Evolutionary conservation across 257 asterid genomes (phyloP).

Genomic region (Voacanga thouarsii): DNA sequence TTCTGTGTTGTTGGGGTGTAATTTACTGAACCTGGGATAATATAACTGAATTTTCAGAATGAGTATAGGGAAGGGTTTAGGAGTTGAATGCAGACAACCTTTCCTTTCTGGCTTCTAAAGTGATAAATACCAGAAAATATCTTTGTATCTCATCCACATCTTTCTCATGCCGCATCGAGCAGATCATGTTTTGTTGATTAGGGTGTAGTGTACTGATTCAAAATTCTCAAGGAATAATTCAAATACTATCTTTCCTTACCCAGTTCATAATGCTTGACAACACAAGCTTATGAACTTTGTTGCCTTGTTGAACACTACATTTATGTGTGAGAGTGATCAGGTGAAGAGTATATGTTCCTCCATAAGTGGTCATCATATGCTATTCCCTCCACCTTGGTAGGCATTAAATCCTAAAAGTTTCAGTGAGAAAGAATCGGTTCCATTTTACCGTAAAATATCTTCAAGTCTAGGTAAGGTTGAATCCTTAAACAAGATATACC

Average conservation of each 20-base stretch:
- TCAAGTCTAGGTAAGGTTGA: constrained; percentile 8
- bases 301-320: neutral
- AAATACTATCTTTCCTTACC: neutral
- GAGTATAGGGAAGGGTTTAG: neutral
- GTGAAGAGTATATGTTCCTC: neutral
- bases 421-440: constrained; percentile 7
- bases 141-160: neutral
- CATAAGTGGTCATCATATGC: neutral
- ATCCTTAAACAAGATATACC: neutral
- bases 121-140: neutral
- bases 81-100: neutral
- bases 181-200: neutral
- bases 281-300: neutral
- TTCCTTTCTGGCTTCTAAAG: neutral
- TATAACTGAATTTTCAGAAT: neutral
- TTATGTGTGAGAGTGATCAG: neutral
- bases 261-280: neutral
- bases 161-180: neutral
- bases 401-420: neutral
- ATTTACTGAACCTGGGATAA: neutral
- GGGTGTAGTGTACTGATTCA: neutral
- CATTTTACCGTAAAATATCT: neutral
- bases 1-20: neutral
- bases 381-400: neutral
- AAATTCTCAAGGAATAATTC: neutral